These are phyloP conservation scores for Sicyos baderoa DNA, from an alignment of 306 rosid species.

Conservation along the genomic window DNA sequence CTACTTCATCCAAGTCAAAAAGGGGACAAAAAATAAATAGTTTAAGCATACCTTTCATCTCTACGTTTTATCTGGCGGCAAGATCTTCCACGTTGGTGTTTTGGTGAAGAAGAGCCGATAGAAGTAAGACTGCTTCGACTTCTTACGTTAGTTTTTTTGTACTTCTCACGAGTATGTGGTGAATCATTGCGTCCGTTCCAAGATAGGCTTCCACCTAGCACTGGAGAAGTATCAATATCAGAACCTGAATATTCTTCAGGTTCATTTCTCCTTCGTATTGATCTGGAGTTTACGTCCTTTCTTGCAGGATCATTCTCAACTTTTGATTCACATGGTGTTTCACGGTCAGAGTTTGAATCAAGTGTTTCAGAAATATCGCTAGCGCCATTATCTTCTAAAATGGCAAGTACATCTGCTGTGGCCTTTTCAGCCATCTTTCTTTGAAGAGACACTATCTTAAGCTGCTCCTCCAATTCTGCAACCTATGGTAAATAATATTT, in stretches of 20 bases:
- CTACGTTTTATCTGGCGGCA: constrained; percentile 69
- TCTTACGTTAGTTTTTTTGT: too few species aligned
- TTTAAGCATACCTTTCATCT: constrained; percentile 45
- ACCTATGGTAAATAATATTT: constrained; percentile 36
- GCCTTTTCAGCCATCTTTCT: constrained; percentile 96
- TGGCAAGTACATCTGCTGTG: constrained; percentile 78
- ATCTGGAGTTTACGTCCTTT: constrained; percentile 31
- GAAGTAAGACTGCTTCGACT: too few species aligned
- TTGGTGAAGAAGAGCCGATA: constrained; percentile 46
- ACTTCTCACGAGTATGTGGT: constrained; percentile 25
- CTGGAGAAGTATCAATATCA: constrained; percentile 49
- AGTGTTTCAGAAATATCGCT: constrained; percentile 61
- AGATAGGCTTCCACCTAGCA: constrained; percentile 60
- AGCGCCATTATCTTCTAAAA: constrained; percentile 67
- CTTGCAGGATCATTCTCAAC: constrained; percentile 31
- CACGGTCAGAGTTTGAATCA: constrained; percentile 66
- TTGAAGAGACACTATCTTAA: constrained; percentile 56
- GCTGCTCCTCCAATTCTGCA: constrained; percentile 70
- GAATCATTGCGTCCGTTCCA: constrained; percentile 75
- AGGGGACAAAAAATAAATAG: neutral
- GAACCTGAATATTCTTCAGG: constrained; percentile 54
- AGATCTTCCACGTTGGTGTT: constrained; percentile 60
- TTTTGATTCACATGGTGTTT: constrained; percentile 49
- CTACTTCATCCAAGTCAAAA: neutral
- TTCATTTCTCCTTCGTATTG: constrained; percentile 35